These are phyloP conservation scores for Aspergillus thermomutatus DNA, from an alignment of 2,329 filamentous ascomycete species.

Conservation along the genomic window DNA sequence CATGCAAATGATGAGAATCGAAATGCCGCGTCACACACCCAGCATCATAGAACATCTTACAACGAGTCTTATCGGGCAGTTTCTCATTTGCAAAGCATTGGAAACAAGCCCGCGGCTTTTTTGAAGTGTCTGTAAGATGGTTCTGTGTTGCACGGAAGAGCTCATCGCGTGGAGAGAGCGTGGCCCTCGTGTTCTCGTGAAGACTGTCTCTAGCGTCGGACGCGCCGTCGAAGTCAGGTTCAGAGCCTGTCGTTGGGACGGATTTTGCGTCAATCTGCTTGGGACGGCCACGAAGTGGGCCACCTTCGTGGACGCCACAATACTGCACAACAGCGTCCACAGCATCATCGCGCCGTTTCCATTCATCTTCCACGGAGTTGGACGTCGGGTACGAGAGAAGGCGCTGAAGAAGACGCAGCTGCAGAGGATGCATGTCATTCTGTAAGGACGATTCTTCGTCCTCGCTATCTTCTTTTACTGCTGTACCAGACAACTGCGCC, in stretches of 20 bases:
- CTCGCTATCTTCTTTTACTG: conserved; percentile 13
- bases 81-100: conserved; percentile 5
- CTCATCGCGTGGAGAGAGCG: conserved; percentile 2
- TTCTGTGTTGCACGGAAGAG: conserved; percentile 11
- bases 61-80: conserved; percentile 12
- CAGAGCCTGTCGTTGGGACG: conserved; percentile 1
- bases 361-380: conserved; percentile 18
- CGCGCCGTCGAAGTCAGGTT: conserved; percentile 1
- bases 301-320: conserved; percentile 17
- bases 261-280: conserved; percentile 7
- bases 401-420: conserved; percentile 13
- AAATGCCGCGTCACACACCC: conserved; percentile 18
- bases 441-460: conserved; percentile 2
- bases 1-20: conserved; percentile 15
- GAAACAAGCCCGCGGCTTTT: background rate
- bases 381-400: conserved; percentile 17
- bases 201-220: no score
- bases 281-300: conserved; percentile 11
- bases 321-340: conserved; percentile 12
- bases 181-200: no score
- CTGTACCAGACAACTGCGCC: conserved; percentile 14
- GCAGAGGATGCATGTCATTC: conserved; percentile 11
- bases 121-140: conserved; percentile 4
- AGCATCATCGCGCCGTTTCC: conserved; percentile 15
- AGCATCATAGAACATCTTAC: conserved; percentile 13